Conservation (phyloP, 2,329 filamentous ascomycete species). For the Alternaria arbusti region DNA sequence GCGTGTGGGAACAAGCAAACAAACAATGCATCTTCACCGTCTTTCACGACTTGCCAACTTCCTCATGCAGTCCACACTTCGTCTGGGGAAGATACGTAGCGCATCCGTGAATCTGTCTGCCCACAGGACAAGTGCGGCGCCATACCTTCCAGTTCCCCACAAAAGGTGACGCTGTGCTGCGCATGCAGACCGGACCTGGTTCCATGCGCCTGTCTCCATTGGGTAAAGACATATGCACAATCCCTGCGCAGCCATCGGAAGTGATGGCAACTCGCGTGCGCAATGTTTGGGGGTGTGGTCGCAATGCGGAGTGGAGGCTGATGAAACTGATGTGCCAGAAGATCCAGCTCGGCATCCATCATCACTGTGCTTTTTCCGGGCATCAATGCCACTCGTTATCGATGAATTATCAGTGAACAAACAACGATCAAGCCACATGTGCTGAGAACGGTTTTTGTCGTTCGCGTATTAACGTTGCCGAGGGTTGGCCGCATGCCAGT, state of each 20-base stretch:
- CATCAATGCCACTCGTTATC: not conserved
- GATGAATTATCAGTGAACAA: not conserved
- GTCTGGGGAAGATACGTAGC: conserved; percentile 37
- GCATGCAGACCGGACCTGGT: conserved; percentile 28
- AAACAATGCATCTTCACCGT: conserved; percentile 25
- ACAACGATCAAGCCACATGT: not conserved
- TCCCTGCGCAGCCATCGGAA: conserved; percentile 33
- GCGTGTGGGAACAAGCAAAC: conserved; percentile 25
- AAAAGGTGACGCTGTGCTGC: conserved; percentile 44
- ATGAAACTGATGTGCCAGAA: conserved; percentile 39
- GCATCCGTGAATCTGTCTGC: conserved; percentile 37
- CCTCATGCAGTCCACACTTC: conserved; percentile 26
- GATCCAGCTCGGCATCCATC: not conserved
- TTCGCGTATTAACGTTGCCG: conserved; percentile 17
- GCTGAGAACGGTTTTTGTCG: conserved; percentile 1
- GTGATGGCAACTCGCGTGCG: conserved; percentile 43
- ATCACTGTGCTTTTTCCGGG: not conserved
- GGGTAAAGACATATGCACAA: conserved; percentile 23
- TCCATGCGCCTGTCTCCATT: conserved; percentile 26
- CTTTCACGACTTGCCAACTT: conserved; percentile 25
- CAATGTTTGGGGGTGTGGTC: conserved; percentile 22
- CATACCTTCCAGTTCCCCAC: conserved; percentile 38
- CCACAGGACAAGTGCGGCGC: conserved; percentile 28
- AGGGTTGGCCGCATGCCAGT: conserved; percentile 21
- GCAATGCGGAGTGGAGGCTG: conserved; percentile 18